These are phyloP conservation scores for Scleroderma bovista DNA, from an alignment of 768 basidiomycete genomes.

Conservation along the genomic window DNA sequence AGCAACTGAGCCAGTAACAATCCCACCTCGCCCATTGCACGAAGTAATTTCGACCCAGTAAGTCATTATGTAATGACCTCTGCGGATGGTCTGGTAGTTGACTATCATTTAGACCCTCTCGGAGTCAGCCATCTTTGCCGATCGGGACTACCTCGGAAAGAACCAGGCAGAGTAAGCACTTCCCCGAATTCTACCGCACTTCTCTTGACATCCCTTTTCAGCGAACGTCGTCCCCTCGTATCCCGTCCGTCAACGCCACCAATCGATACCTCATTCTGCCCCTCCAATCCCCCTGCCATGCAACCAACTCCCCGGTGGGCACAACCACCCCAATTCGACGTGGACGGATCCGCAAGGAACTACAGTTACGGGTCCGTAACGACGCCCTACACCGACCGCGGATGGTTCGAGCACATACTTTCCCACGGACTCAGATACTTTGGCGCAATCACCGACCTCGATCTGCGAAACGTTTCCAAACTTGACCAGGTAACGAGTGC, in stretches of 20 bases:
- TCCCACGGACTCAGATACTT: slow-evolving; percentile 72
- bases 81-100: background rate
- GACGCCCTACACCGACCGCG: slow-evolving; percentile 33
- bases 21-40: slow-evolving; percentile 30
- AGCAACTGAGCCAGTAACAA: slow-evolving; percentile 18
- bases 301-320: slow-evolving; percentile 27
- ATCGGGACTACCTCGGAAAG: slow-evolving; percentile 11
- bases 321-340: slow-evolving; percentile 17
- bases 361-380: slow-evolving; percentile 23
- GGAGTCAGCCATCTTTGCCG: slow-evolving; percentile 11
- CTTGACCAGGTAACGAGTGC: slow-evolving; percentile 38
- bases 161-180: slow-evolving; percentile 24
- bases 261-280: slow-evolving; percentile 20
- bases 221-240: slow-evolving; percentile 53
- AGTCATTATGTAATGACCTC: background rate
- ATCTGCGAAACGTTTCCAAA: slow-evolving; percentile 48
- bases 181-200: too few relatives aligned
- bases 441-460: slow-evolving; percentile 65
- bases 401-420: slow-evolving; percentile 74
- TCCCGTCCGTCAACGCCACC: slow-evolving; percentile 30
- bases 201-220: slow-evolving; percentile 17
- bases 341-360: slow-evolving; percentile 27
- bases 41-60: slow-evolving; percentile 26
- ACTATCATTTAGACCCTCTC: slow-evolving; percentile 11
- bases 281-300: slow-evolving; percentile 9